A percentile compares a stretch with the other conserved stretches of the same genome.
Evolutionary conservation across 208 protist genomes (phyloP).

Genomic region (Acanthamoeba comandoni): DNA sequence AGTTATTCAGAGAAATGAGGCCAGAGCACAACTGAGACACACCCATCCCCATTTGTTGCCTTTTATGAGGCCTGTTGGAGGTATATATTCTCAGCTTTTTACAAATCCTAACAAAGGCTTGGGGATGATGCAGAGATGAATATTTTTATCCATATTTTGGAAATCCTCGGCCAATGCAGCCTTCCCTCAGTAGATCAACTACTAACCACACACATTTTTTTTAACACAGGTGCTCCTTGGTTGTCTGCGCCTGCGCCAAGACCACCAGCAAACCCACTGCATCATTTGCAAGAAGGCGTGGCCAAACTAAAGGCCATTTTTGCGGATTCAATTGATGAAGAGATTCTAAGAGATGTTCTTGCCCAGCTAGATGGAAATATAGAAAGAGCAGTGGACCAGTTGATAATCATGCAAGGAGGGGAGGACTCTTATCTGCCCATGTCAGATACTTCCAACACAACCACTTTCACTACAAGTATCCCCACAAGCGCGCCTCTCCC

Average conservation of each 20-base stretch:
- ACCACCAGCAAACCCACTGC: background rate
- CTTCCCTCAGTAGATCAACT: background rate
- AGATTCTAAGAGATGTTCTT: constrained; percentile 22
- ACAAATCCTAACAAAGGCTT: no score
- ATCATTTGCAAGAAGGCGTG: background rate
- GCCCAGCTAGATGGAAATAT: constrained; percentile 10
- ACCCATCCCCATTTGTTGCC: no score
- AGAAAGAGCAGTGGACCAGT: constrained; percentile 20
- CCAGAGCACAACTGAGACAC: no score
- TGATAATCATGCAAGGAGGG: constrained; percentile 20
- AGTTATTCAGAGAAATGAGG: no score
- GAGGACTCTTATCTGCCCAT: no score
- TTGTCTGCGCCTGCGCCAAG: background rate
- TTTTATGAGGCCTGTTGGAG: no score
- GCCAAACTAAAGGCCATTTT: constrained; percentile 46
- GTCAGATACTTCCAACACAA: no score
- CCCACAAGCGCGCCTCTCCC: no score
- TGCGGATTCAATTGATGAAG: constrained; percentile 5
- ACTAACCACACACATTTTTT: background rate
- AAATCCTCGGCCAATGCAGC: background rate
- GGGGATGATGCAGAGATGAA: no score
- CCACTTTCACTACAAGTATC: no score
- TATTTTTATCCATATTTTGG: no score
- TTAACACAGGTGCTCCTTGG: background rate
- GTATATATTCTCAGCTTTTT: no score